Evolutionary conservation across 257 asterid genomes (phyloP), one percentile per base, ranked within the genome.

Genomic region (Cruciata laevipes): DNA sequence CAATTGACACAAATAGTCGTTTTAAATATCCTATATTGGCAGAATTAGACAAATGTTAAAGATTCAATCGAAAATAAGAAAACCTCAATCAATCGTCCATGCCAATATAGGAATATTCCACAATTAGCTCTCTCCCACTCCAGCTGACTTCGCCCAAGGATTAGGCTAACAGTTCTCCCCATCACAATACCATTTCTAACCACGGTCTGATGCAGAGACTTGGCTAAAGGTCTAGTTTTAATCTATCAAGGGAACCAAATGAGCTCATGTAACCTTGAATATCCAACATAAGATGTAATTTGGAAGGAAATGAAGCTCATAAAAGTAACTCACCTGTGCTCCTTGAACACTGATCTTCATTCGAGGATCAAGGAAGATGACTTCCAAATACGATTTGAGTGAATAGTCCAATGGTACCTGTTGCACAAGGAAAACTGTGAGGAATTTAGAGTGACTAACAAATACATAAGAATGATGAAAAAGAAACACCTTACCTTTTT

Each of bases 1-100:
- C 6, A 66, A 59, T 8, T 20, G 21, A 67, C 33, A 33, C 8
- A 16, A 27, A 40, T 47, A 47, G 55, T 17, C 21, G 0, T 47
- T 47, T 17, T 5, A 47, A 5, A 14, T 14, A 21, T 23, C 33
- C 16, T 1, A 65, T 16, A 25, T 47, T 23, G 69, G 31, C 23
- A 63, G 44, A 51, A 6, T 17, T 63, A 63, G 60, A 30, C 13
- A 63, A 17, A 10, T n/a, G 51, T 42, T 2, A 42, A 40, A 42
- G 13, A 4, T 58, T 53, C 7, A 20, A 52, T 32, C 9, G 61
- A 61, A 59, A 52, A 52, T 51, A 37, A 61, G 70, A 66, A 62
- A 66, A 89, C 96, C 95, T 89, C 96, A 78, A 89, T 87, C 63
- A 89, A 73, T 70, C 95, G 96, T 62, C 95, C 96, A 74, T 85